A percentile compares a stretch with the other conserved stretches of the same genome.
phyloP scores from a whole-genome alignment of 1,139 yeast genomes.

The Zygosaccharomyces sapae region DNA sequence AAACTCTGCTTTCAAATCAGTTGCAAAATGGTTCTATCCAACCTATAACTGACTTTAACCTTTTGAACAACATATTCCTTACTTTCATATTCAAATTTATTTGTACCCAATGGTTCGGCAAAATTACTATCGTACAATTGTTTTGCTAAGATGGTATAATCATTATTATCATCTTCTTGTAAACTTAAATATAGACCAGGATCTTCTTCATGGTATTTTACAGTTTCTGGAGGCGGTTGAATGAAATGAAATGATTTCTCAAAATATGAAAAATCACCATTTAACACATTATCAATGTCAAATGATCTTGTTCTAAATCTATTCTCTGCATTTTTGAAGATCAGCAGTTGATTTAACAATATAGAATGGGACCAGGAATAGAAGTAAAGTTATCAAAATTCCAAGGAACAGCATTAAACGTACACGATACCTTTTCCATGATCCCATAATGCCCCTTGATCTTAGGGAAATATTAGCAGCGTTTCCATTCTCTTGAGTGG shows the following conservation, averaged over 20 bases:
- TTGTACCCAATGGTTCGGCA: conserved; percentile 18
- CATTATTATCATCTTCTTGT: conserved; percentile 15
- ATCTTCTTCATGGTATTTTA: conserved; percentile 29
- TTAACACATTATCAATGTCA: conserved; percentile 27
- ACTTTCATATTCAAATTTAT: conserved; percentile 28
- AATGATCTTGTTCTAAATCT: conserved; percentile 14
- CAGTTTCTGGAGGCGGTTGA: conserved; percentile 27
- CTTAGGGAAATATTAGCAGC: neutral
- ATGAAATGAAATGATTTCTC: conserved; percentile 34
- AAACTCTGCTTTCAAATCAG: conserved; percentile 49
- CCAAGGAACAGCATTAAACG: neutral
- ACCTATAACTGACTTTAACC: conserved; percentile 30
- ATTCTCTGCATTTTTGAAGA: neutral
- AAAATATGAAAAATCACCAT: conserved; percentile 27
- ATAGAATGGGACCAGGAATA: neutral
- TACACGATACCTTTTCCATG: neutral
- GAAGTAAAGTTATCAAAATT: neutral
- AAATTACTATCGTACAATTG: conserved; percentile 24
- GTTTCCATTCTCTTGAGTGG: neutral
- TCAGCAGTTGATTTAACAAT: neutral
- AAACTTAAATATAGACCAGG: conserved; percentile 37
- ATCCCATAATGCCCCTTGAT: neutral
- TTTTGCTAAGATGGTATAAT: conserved; percentile 29
- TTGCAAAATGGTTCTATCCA: conserved; percentile 34
- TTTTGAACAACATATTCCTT: conserved; percentile 21